These are phyloP conservation scores for Fusarium sp. DNA, from an alignment of 2,329 filamentous ascomycete species.

Conservation along the genomic window DNA sequence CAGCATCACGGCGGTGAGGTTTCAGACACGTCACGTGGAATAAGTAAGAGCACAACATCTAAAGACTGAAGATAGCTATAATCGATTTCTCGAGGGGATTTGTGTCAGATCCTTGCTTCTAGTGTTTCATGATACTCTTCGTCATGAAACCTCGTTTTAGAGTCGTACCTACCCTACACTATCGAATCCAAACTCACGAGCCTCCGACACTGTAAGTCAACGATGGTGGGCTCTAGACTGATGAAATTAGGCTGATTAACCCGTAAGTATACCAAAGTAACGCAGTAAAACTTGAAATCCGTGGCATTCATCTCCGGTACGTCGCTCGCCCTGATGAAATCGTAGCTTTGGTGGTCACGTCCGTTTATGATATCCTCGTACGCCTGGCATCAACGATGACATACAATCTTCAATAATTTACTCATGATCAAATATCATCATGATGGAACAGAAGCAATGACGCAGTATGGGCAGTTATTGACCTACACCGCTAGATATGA, in stretches of 20 bases:
- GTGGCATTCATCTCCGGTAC: too few relatives aligned
- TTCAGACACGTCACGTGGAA: background rate
- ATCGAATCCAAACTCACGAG: background rate
- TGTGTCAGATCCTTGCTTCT: background rate
- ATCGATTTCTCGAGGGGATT: background rate
- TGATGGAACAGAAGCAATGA: background rate
- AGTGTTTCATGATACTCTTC: background rate
- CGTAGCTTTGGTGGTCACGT: too few relatives aligned
- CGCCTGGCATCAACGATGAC: too few relatives aligned
- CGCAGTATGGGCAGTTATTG: background rate
- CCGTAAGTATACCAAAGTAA: background rate
- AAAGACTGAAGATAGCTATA: background rate
- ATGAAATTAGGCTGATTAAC: background rate
- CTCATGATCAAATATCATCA: background rate
- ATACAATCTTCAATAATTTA: background rate
- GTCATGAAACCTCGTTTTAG: background rate
- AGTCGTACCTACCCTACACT: background rate
- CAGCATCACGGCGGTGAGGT: background rate
- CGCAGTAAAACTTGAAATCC: background rate
- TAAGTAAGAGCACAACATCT: background rate
- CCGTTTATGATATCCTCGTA: background rate
- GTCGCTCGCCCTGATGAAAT: background rate
- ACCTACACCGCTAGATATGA: slow-evolving; percentile 4
- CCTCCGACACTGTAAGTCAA: background rate
- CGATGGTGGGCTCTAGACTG: background rate